Conservation (phyloP, 1,284 basidiomycete genomes). For the Cryptococcus jaspeensis region DNA sequence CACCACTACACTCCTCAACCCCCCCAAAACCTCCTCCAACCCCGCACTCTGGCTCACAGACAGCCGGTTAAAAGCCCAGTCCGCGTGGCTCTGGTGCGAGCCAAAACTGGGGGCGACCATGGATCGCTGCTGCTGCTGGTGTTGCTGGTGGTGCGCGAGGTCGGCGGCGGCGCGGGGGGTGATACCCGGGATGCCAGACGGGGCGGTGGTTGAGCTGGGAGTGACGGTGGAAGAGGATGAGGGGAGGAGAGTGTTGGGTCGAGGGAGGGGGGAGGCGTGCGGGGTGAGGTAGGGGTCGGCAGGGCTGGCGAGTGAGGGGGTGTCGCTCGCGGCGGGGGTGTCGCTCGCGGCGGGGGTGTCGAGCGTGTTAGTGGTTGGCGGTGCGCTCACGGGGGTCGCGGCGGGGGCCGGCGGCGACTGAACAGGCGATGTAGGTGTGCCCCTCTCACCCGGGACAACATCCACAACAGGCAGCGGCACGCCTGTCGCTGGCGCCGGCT, state of each 20-base stretch:
- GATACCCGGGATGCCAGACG: neutral
- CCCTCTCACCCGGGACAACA: too few species aligned
- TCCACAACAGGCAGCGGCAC: too few species aligned
- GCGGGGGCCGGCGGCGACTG: too few species aligned
- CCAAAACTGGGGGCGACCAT: slow-evolving; percentile 18
- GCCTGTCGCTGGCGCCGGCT: too few species aligned
- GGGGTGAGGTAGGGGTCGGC: too few species aligned
- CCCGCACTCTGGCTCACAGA: slow-evolving; percentile 1
- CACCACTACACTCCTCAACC: slow-evolving; percentile 25
- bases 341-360: too few species aligned
- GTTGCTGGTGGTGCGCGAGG: slow-evolving; percentile 2
- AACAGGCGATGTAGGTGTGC: too few species aligned
- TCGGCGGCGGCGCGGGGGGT: slow-evolving; percentile 10
- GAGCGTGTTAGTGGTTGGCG: too few species aligned
- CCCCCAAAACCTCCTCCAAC: slow-evolving; percentile 18
- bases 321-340: too few species aligned
- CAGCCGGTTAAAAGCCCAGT: slow-evolving; percentile 22
- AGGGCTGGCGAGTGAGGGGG: too few species aligned
- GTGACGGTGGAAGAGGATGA: neutral
- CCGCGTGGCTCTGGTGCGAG: slow-evolving; percentile 23
- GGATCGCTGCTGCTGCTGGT: slow-evolving; percentile 3
- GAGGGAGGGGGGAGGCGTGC: neutral
- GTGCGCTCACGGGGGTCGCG: too few species aligned
- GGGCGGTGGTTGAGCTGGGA: neutral
- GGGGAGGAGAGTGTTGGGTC: neutral